Conservation (phyloP, 2,329 filamentous ascomycete genomes). For the Aspergillus uvarum region DNA sequence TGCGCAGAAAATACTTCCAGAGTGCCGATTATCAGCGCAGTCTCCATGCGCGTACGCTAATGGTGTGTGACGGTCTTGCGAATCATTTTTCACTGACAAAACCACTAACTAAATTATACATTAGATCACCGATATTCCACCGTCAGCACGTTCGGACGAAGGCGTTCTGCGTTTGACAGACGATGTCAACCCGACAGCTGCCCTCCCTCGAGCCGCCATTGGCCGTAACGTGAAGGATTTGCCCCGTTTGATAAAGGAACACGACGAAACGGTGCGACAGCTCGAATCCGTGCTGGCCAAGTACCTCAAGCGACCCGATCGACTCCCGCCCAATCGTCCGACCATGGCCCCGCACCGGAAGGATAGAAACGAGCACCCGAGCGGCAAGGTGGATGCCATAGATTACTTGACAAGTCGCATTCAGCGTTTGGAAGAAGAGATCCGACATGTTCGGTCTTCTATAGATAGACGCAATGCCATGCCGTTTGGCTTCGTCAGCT, state of each 20-base stretch:
- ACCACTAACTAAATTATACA: not conserved
- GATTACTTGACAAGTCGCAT: conserved; percentile 88
- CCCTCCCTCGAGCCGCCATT: conserved; percentile 76
- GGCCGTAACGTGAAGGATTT: conserved; percentile 90
- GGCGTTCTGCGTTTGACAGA: conserved; percentile 84
- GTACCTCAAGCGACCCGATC: conserved; percentile 83
- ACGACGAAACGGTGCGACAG: conserved; percentile 75
- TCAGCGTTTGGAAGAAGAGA: conserved; percentile 74
- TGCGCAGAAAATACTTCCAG: conserved; percentile 79
- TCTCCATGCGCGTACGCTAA: conserved; percentile 68
- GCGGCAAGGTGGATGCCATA: conserved; percentile 84
- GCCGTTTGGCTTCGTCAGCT: conserved; percentile 92
- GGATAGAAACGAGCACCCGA: conserved; percentile 67
- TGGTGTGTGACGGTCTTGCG: conserved; percentile 41
- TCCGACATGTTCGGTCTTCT: conserved; percentile 76
- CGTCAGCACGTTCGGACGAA: conserved; percentile 75
- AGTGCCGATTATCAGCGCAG: conserved; percentile 85
- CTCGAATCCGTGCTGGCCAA: conserved; percentile 82
- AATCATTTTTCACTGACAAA: not conserved
- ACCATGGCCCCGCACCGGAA: conserved; percentile 77
- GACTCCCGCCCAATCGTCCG: conserved; percentile 74
- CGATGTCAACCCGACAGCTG: conserved; percentile 72
- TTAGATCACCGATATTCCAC: conserved; percentile 79
- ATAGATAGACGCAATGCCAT: conserved; percentile 87
- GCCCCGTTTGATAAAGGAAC: conserved; percentile 79